Conservation (phyloP, 371 early-diverging fungal genomes). For the Lichtheimia corymbifera region DNA sequence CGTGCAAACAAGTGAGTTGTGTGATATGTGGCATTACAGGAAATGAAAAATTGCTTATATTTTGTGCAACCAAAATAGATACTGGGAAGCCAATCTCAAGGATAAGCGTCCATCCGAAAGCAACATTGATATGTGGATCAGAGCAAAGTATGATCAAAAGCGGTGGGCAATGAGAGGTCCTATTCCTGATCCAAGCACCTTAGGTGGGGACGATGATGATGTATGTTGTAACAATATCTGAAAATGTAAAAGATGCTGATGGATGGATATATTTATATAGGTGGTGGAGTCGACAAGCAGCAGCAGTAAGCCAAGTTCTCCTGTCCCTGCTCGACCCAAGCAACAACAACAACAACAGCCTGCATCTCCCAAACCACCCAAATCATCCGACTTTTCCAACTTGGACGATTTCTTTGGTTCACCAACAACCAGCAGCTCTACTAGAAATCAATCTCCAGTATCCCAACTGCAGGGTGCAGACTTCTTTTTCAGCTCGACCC, state of each 20-base stretch:
- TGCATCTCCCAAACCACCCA: slow-evolving; percentile 6
- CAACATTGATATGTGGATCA: slow-evolving; percentile 82
- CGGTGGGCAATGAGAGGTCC: slow-evolving; percentile 73
- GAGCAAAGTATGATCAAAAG: slow-evolving; percentile 84
- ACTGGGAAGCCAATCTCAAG: slow-evolving; percentile 67
- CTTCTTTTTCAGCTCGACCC: slow-evolving; percentile 30
- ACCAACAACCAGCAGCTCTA: slow-evolving; percentile 22
- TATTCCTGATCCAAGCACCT: slow-evolving; percentile 72
- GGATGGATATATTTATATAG: not conserved
- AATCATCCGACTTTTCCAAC: slow-evolving; percentile 33
- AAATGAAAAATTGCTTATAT: not conserved
- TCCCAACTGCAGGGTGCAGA: slow-evolving; percentile 47
- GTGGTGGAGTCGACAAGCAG: slow-evolving; percentile 1
- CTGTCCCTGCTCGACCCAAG: not conserved
- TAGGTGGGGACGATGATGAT: slow-evolving; percentile 48
- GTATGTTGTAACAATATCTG: slow-evolving; percentile 12
- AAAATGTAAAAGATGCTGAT: not conserved
- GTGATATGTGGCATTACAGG: not conserved
- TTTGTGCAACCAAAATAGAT: slow-evolving; percentile 25
- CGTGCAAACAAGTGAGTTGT: slow-evolving; percentile 64
- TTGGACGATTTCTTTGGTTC: slow-evolving; percentile 46
- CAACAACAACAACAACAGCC: not conserved
- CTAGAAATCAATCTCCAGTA: slow-evolving; percentile 13
- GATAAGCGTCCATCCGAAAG: slow-evolving; percentile 53
- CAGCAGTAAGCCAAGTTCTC: not conserved